Conservation (phyloP, 2,329 filamentous ascomycete genomes). For the Penicillium sp. region DNA sequence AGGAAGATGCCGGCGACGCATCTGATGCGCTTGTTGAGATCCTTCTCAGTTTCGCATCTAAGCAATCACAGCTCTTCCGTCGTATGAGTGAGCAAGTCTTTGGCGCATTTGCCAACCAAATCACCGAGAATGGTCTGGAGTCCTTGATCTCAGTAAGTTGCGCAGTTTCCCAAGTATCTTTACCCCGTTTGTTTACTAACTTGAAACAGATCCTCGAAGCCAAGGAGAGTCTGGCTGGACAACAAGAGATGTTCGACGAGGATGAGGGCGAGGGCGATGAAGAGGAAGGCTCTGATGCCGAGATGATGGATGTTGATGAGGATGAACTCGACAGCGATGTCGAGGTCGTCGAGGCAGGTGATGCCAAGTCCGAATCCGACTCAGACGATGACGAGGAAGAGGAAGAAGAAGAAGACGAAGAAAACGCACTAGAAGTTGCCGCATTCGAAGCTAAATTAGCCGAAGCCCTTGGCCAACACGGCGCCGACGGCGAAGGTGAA, state of each 20-base stretch:
- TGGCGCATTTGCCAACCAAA: conserved; percentile 72
- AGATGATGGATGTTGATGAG: conserved; percentile 52
- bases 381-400: conserved; percentile 48
- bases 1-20: conserved; percentile 49
- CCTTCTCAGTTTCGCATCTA: conserved; percentile 83
- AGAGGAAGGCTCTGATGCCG: conserved; percentile 42
- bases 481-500: conserved; percentile 56
- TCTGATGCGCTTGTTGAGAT: conserved; percentile 83
- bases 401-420: conserved; percentile 47
- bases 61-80: conserved; percentile 79
- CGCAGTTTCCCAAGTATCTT: conserved; percentile 4
- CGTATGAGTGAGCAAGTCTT: conserved; percentile 89
- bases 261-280: conserved; percentile 54
- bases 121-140: conserved; percentile 72
- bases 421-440: conserved; percentile 54
- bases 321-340: conserved; percentile 38
- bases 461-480: conserved; percentile 72
- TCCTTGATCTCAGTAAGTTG: conserved; percentile 53
- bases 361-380: conserved; percentile 41
- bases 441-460: conserved; percentile 75
- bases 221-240: conserved; percentile 78
- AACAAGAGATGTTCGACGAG: conserved; percentile 81
- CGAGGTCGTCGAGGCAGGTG: conserved; percentile 40
- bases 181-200: conserved; percentile 30
- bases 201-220: conserved; percentile 69